Evolutionary conservation across 306 rosid genomes (phyloP).

Genomic region (Gleditsia sinensis): DNA sequence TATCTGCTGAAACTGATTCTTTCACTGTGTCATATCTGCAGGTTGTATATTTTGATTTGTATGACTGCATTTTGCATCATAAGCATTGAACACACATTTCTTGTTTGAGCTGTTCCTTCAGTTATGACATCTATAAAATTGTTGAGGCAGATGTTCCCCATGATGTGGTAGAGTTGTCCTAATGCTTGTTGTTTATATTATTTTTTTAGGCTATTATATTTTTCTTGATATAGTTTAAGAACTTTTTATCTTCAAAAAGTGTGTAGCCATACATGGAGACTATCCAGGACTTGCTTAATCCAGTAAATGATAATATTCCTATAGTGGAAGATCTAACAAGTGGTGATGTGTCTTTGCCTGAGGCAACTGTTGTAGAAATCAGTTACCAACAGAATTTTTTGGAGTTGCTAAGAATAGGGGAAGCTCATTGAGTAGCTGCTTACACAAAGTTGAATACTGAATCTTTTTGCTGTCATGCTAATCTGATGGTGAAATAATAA

Average conservation of each 20-base stretch:
- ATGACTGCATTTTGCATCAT: constrained; percentile 16
- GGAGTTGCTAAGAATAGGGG: constrained; percentile 86
- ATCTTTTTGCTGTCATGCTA: constrained; percentile 96
- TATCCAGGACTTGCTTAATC: constrained; percentile 90
- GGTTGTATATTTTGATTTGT: constrained; percentile 48
- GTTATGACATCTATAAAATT: background rate
- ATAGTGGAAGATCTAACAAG: constrained; percentile 92
- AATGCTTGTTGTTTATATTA: constrained; percentile 16
- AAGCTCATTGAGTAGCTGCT: constrained; percentile 87
- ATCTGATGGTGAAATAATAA: constrained; percentile 73
- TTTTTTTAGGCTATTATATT: constrained; percentile 21
- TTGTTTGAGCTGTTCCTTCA: background rate
- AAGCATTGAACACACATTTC: constrained; percentile 8
- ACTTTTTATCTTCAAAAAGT: constrained; percentile 25
- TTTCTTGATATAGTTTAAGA: constrained; percentile 14
- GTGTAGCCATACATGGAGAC: constrained; percentile 94
- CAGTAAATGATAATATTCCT: constrained; percentile 84
- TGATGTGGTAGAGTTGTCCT: too few species aligned
- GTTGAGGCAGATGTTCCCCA: too few species aligned
- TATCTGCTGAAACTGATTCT: constrained; percentile 73
- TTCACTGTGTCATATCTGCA: constrained; percentile 81
- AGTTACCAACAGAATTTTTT: constrained; percentile 70
- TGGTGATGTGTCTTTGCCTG: constrained; percentile 84
- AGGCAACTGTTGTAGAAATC: constrained; percentile 87
- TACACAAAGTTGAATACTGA: constrained; percentile 94